These are phyloP conservation scores for Croton setiger DNA, from an alignment of 441 rosid species.

Conservation along the genomic window DNA sequence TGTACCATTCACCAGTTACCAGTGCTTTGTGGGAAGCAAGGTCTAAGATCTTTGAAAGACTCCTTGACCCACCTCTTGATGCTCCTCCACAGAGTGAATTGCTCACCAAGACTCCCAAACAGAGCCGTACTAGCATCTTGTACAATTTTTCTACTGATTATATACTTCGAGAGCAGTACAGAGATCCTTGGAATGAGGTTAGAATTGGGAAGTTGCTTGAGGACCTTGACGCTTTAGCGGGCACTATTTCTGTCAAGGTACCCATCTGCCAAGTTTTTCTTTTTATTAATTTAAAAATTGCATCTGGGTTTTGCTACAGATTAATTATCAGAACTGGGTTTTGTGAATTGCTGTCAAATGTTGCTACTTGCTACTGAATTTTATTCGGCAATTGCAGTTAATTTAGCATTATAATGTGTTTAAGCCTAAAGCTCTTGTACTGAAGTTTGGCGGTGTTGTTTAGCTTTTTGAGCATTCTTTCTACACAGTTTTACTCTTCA, in stretches of 20 bases:
- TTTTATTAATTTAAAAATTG: neutral
- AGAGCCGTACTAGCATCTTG: conserved; percentile 61
- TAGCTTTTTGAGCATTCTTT: no score
- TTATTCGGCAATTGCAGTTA: neutral
- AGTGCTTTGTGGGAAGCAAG: conserved; percentile 76
- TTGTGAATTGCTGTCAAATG: neutral
- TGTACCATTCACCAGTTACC: conserved; percentile 82
- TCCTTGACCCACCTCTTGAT: conserved; percentile 70
- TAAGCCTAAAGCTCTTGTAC: no score
- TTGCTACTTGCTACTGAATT: neutral
- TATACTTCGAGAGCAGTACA: conserved; percentile 71
- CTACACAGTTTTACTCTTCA: no score
- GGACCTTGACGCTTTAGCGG: conserved; percentile 92
- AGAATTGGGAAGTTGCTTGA: conserved; percentile 79
- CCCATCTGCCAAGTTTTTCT: neutral
- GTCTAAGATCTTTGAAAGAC: conserved; percentile 64
- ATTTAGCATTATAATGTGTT: neutral
- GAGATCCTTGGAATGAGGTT: conserved; percentile 89
- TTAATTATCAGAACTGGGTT: conserved; percentile 9
- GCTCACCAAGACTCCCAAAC: conserved; percentile 52
- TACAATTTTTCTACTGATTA: conserved; percentile 67
- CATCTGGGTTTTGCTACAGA: neutral
- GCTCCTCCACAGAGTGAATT: conserved; percentile 79
- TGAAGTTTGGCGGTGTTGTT: no score
- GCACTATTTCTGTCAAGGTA: conserved; percentile 89